Evolutionary conservation across 257 asterid genomes (phyloP), one percentile per base, ranked within the genome.

Genomic region (Solanum corneliomulleri): DNA sequence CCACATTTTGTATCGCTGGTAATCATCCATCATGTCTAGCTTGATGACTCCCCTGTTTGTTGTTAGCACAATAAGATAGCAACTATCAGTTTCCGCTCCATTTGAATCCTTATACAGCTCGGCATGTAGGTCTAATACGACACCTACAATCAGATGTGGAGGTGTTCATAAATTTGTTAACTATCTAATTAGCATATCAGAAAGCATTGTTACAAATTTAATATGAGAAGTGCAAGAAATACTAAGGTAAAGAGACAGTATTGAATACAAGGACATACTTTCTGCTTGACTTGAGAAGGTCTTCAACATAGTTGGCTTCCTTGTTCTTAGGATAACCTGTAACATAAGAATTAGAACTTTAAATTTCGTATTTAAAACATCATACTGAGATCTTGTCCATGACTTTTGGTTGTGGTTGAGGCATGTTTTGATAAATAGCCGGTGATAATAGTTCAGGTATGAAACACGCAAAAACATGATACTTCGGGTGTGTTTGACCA

Each of bases 321-420:
- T 94, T 90, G 91, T 90, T 89, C 91, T 94, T 88, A 96, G 92
- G 90, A 95, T 89, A 58, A 93, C 98, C 98, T 96, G 92, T 64
- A 86, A 85, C 64, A 35, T 87, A 89, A 60, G 80, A 83, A 85
- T 47, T 85, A 29, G 42, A 72, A 47, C 70, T 29, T 84, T 84
- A 23, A 74, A 41, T 41, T 62, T 4, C 37, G 39, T 60, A 72
- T 33, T 45, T 70, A 25, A 80, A 64, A 66, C 64, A 86, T 87
- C 89, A 82, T 77, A 25, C 39, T 42, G 29, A 80, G 85, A 80
- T 80, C 42, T 80, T 47, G 66, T 80, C 7, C 41, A 49, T 11
- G 68, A 80, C 20, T 29, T 80, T n/a, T 49, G 37, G 68, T 49
- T 56, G 64, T 5, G 29, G 71, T 64, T 64, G 71, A 64, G 16